Evolutionary conservation across 768 basidiomycete species (phyloP).

Genomic region (Boletus coccyginus): DNA sequence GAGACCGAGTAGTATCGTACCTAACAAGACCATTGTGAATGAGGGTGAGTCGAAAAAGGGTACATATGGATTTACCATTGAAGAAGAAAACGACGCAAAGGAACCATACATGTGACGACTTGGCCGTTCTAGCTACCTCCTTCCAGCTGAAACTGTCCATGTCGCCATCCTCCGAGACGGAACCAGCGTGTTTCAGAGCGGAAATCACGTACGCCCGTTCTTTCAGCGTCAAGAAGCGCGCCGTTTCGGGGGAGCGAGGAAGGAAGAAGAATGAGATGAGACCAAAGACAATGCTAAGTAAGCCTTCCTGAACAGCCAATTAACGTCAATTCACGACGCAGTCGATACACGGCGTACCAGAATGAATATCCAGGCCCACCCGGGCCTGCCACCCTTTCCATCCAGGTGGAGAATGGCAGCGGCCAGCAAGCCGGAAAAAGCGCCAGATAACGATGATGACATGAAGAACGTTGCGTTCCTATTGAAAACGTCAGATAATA

Average conservation of each 20-base stretch:
- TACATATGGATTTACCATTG: constrained; percentile 40
- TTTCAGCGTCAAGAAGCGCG: constrained; percentile 48
- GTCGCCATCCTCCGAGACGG: constrained; percentile 40
- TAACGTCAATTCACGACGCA: not conserved
- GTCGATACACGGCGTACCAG: constrained; percentile 28
- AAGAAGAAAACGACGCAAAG: constrained; percentile 48
- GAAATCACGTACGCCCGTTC: constrained; percentile 49
- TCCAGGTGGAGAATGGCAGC: constrained; percentile 58
- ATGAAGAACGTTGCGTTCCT: constrained; percentile 39
- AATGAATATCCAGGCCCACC: constrained; percentile 52
- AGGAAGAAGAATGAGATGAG: constrained; percentile 27
- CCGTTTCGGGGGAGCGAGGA: constrained; percentile 41
- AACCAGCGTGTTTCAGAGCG: not conserved
- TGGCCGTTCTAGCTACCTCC: constrained; percentile 49
- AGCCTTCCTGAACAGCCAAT: constrained; percentile 43
- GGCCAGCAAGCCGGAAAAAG: constrained; percentile 65
- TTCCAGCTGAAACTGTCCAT: constrained; percentile 53
- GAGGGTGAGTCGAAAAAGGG: not conserved
- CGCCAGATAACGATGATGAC: constrained; percentile 51
- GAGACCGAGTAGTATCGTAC: constrained; percentile 15
- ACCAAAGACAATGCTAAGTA: constrained; percentile 61
- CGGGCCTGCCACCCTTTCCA: constrained; percentile 35
- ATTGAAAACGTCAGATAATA: not conserved
- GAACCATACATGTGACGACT: constrained; percentile 54
- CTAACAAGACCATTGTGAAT: constrained; percentile 9